Evolutionary conservation across 2,329 filamentous ascomycete genomes (phyloP), one percentile per base, ranked within the genome.

Genomic region (Dryadomyces quercus-mongolicae): DNA sequence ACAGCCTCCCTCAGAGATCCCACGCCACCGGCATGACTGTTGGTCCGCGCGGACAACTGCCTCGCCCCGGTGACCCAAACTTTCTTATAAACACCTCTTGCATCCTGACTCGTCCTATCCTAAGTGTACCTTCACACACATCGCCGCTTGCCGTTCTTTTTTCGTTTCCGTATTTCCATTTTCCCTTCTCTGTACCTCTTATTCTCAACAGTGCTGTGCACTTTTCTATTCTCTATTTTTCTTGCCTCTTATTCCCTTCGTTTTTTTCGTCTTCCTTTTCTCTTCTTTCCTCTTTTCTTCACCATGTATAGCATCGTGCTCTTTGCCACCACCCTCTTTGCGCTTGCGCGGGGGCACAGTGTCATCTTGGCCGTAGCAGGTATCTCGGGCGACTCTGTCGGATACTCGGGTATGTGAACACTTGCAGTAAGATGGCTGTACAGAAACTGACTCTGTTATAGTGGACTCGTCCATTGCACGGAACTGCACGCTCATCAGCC

Each of bases 401-500:
- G 46, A 22, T 49, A 43, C n/a, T 15, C 45, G 2, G 51, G 51
- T 47, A 52, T 12, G 49, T 15, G 9, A 2, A 5, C 18, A 15
- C 45, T 5, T 20, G 2, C 22, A 20, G 38, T 42, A 20, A n/a
- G 15, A 16, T n/a, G n/a, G n/a, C n/a, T n/a, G n/a, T n/a, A 31
- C 25, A 6, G 34, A 44, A 43, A 22, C 36, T 34, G 15, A 51
- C 36, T n/a, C n/a, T 31, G n/a, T 16, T 18, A 13, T n/a, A 44
- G 52, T 54, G 12, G 42, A 54, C 18, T 38, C 34, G 5, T 43
- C 38, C 18, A 54, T 54, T 16, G 52, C 52, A 16, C 52, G 52
- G 8, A 54, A 54, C 52, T 54, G 52, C 47, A 54, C 52, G 2
- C 47, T 50, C 13, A 54, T 54, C 22, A 54, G 52, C 22, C 52